Percentiles rank a stretch among this genome's conserved stretches.
Evolutionary conservation across 2,329 filamentous ascomycete genomes (phyloP).

Genomic region (Aspergillus flavus): DNA sequence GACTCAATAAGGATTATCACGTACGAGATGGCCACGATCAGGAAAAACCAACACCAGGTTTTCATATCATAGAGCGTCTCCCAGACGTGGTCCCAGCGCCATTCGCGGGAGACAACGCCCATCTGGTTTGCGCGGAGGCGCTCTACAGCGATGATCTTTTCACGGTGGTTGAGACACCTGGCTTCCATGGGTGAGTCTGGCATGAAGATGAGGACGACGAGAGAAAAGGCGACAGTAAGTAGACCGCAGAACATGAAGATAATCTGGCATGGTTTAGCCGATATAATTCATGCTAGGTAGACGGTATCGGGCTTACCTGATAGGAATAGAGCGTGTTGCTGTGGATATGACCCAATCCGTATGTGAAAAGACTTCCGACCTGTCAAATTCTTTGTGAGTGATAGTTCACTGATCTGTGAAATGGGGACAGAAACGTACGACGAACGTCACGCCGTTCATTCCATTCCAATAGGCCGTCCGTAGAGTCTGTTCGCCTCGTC

Average conservation of each 20-base stretch:
- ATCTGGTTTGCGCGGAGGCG: slow-evolving; percentile 59
- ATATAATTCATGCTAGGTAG: neutral
- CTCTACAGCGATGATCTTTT: slow-evolving; percentile 58
- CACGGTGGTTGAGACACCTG: slow-evolving; percentile 51
- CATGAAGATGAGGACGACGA: slow-evolving; percentile 52
- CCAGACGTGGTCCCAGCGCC: slow-evolving; percentile 53
- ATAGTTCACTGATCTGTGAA: too few species aligned
- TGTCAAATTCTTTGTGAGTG: neutral
- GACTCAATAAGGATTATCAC: neutral
- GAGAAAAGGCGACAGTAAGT: slow-evolving; percentile 52
- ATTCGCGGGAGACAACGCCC: slow-evolving; percentile 56
- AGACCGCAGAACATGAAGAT: slow-evolving; percentile 60
- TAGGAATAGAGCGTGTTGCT: slow-evolving; percentile 43
- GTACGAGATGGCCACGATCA: slow-evolving; percentile 27
- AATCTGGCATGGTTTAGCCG: slow-evolving; percentile 27
- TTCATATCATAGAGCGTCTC: slow-evolving; percentile 37
- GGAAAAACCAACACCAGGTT: slow-evolving; percentile 40
- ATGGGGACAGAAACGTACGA: slow-evolving; percentile 29
- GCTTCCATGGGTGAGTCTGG: slow-evolving; percentile 55
- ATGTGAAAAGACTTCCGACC: slow-evolving; percentile 58
- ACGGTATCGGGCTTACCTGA: slow-evolving; percentile 22
- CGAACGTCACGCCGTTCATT: slow-evolving; percentile 63
- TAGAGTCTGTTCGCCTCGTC: slow-evolving; percentile 60
- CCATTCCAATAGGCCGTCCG: slow-evolving; percentile 62
- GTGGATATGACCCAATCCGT: slow-evolving; percentile 61